Percentiles rank a stretch among this genome's conserved stretches.
Conservation (phyloP, 805 yeast species). For the Pichia manshurica region DNA sequence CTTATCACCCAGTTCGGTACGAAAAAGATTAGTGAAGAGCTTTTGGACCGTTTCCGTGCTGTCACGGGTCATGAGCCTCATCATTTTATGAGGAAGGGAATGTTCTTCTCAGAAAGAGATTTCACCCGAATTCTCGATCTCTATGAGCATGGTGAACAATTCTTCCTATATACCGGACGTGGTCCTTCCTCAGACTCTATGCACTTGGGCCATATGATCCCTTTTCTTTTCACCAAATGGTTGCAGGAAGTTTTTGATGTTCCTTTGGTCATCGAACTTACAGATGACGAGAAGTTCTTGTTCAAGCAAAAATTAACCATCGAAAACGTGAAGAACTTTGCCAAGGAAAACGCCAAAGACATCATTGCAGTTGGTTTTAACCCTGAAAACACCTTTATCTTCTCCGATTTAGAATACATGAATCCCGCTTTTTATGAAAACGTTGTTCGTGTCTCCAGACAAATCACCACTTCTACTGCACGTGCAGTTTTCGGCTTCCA, state of each 20-base stretch:
- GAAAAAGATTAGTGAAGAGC: slow-evolving; percentile 57
- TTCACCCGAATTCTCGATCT: slow-evolving; percentile 71
- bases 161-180: slow-evolving; percentile 93
- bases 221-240: slow-evolving; percentile 95
- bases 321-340: slow-evolving; percentile 77
- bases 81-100: slow-evolving; percentile 81
- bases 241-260: slow-evolving; percentile 95
- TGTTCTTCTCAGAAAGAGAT: slow-evolving; percentile 89
- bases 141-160: slow-evolving; percentile 92
- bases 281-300: slow-evolving; percentile 95
- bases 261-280: slow-evolving; percentile 87
- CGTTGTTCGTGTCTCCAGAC: slow-evolving; percentile 87
- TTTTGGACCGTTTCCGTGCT: slow-evolving; percentile 64
- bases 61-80: slow-evolving; percentile 93
- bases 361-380: slow-evolving; percentile 92
- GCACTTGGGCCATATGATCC: slow-evolving; percentile 97
- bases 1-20: slow-evolving; percentile 87
- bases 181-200: slow-evolving; percentile 93
- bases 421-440: slow-evolving; percentile 91
- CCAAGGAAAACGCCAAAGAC: slow-evolving; percentile 83
- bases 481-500: slow-evolving; percentile 94
- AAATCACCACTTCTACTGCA: slow-evolving; percentile 95
- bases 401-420: slow-evolving; percentile 90
- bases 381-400: slow-evolving; percentile 90
- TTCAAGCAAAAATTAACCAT: slow-evolving; percentile 88